Percentiles rank a stretch among this genome's conserved stretches.
Conservation (phyloP, 1,284 basidiomycete species). For the Cutaneotrichosporon sp. region DNA sequence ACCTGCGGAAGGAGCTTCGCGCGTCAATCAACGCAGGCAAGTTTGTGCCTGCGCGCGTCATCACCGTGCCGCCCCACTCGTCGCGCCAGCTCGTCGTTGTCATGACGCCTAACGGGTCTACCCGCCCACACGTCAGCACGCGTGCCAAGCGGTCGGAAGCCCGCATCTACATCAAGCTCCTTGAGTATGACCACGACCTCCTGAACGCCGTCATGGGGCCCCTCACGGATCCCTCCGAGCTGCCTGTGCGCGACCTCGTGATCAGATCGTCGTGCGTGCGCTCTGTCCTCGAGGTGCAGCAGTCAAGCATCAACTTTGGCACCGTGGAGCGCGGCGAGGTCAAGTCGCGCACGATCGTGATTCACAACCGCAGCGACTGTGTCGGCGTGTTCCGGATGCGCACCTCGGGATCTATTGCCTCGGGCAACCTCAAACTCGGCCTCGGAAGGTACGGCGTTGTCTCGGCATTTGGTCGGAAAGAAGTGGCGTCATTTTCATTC, state of each 20-base stretch:
- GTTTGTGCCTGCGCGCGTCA: conserved; percentile 44
- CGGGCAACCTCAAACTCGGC: conserved; percentile 52
- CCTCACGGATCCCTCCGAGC: conserved; percentile 38
- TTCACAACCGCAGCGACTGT: conserved; percentile 50
- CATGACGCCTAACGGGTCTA: conserved; percentile 50
- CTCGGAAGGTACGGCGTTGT: conserved; percentile 52
- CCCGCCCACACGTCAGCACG: conserved; percentile 49
- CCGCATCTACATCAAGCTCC: conserved; percentile 50
- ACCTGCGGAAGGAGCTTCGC: conserved; percentile 48
- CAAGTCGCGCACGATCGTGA: conserved; percentile 51
- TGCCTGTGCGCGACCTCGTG: conserved; percentile 53
- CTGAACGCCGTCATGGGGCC: conserved; percentile 13
- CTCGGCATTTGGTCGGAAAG: conserved; percentile 51
- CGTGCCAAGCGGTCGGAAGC: conserved; percentile 51
- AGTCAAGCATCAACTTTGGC: conserved; percentile 54
- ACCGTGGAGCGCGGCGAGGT: conserved; percentile 52
- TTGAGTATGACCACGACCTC: conserved; percentile 48
- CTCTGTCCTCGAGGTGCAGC: conserved; percentile 51
- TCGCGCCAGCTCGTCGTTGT: conserved; percentile 49
- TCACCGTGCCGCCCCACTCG: conserved; percentile 41
- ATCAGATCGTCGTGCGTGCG: conserved; percentile 50
- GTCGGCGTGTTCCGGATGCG: conserved; percentile 52
- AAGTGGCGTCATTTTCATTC: conserved; percentile 49
- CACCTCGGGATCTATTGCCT: conserved; percentile 53
- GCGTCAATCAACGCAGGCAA: conserved; percentile 42